phyloP scores from a whole-genome alignment of 1,284 basidiomycete genomes.

The Mycena sp. region DNA sequence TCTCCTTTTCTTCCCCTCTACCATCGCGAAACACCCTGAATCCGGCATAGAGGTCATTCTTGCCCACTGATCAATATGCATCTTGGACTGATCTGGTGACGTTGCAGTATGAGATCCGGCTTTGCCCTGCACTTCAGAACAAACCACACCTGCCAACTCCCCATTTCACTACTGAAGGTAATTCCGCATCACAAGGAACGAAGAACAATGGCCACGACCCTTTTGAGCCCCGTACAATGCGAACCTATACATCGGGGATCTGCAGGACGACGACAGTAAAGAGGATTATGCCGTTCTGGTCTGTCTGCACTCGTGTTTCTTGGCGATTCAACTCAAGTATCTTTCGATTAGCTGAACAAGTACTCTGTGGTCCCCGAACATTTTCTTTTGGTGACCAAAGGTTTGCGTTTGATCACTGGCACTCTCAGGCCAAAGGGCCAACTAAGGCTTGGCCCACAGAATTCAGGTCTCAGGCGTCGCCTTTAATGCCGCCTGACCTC shows the following conservation, averaged over 20 bases:
- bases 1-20: slow-evolving; percentile 81
- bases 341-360: slow-evolving; percentile 75
- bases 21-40: slow-evolving; percentile 66
- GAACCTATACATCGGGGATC: slow-evolving; percentile 76
- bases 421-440: background rate
- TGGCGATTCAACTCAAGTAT: background rate
- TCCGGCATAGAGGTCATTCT: slow-evolving; percentile 66
- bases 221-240: slow-evolving; percentile 84
- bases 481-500: slow-evolving; percentile 81
- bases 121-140: slow-evolving; percentile 84
- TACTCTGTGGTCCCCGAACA: slow-evolving; percentile 86
- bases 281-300: slow-evolving; percentile 81
- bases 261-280: slow-evolving; percentile 69
- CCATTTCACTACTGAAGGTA: slow-evolving; percentile 47
- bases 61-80: background rate
- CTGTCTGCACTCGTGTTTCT: slow-evolving; percentile 40
- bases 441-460: slow-evolving; percentile 50
- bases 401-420: slow-evolving; percentile 48
- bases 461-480: slow-evolving; percentile 78
- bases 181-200: slow-evolving; percentile 32
- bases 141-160: slow-evolving; percentile 68
- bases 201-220: slow-evolving; percentile 64
- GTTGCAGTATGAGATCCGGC: slow-evolving; percentile 85
- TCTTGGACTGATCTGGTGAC: slow-evolving; percentile 7
- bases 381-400: slow-evolving; percentile 84